Base-by-base conservation (phyloP, 805 yeast genomes). In the Nakazawaea anatomiae region DNA sequence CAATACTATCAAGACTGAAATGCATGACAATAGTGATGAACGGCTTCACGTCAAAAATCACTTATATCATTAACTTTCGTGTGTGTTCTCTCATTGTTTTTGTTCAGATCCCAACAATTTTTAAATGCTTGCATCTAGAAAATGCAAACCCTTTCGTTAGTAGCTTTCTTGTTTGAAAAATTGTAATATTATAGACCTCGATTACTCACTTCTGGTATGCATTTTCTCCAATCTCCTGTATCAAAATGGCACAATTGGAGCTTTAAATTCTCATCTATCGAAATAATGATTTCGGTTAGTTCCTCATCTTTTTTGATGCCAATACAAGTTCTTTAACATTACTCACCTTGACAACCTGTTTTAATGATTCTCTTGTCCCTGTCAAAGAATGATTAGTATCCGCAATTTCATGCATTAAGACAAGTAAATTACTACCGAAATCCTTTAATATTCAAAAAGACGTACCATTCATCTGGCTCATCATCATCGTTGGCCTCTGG, bases 171-270 rank as follows among this genome's bases (percentile, higher is more conserved):
- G 12, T 62, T 18, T 18, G 25, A 18, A 18, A 18, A 18, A 18
- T 18, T 18, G 25, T 18, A 18, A 18, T 18, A 18, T 18, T 18
- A 18, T 18, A 18, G 25, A 18, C 25, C 25, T 18, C 25, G 2
- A 18, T n/a, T 35, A 48, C 81, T 52, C 58, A 83, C 85, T 62
- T 87, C 94, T 18, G 69, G 67, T 2, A 79, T 63, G 56, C 95
- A 87, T 58, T 80, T 67, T 49, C 95, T 68, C 96, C 96, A 88
- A 61, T 88, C 95, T 31, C 80, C 80, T 1, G 83, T 84, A 53
- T 87, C 95, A 4, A 89, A 90, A 61, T 85, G 90, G 57, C 96
- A 88, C 35, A 87, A 66, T 48, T 84, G 88, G 34, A 88, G 68
- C 12, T 79, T 79, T 60, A 83, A 65, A 58, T 88, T 88, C 60